A percentile compares a stretch with the other conserved stretches of the same genome.
phyloP scores from a whole-genome alignment of 108 stramenopile species.

The Skeletonema potamos region DNA sequence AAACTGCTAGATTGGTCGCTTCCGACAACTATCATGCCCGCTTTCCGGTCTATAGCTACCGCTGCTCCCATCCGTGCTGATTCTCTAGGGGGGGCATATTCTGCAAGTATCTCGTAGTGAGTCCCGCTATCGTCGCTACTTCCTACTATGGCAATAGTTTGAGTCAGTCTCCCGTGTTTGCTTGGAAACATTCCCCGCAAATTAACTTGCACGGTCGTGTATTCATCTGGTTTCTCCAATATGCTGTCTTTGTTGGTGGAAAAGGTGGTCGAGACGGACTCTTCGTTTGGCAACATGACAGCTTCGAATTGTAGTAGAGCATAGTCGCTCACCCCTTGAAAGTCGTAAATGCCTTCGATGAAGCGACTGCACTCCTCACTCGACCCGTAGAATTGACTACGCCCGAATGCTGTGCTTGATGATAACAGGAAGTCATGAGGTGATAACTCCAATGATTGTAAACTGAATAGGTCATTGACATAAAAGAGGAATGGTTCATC shows the following conservation, averaged over 20 bases:
- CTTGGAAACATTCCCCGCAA: slow-evolving; percentile 75
- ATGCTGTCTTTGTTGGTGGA: slow-evolving; percentile 64
- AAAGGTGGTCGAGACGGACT: slow-evolving; percentile 17
- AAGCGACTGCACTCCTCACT: slow-evolving; percentile 40
- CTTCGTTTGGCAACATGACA: slow-evolving; percentile 20
- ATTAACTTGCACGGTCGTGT: slow-evolving; percentile 48
- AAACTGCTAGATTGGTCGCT: slow-evolving; percentile 35
- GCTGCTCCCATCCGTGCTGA: slow-evolving; percentile 49
- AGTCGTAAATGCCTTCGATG: slow-evolving; percentile 63
- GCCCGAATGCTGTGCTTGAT: slow-evolving; percentile 35
- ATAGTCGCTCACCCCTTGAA: slow-evolving; percentile 66
- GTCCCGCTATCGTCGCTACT: slow-evolving; percentile 41
- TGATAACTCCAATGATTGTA: slow-evolving; percentile 15
- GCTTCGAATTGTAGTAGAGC: slow-evolving; percentile 34
- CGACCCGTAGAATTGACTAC: slow-evolving; percentile 60
- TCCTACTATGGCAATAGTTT: slow-evolving; percentile 57
- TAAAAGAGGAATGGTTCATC: slow-evolving; percentile 32
- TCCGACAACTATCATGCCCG: slow-evolving; percentile 48
- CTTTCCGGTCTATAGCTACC: slow-evolving; percentile 40
- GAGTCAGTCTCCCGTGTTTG: slow-evolving; percentile 55
- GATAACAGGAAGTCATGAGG: slow-evolving; percentile 24
- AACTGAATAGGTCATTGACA: slow-evolving; percentile 37
- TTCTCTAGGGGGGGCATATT: slow-evolving; percentile 17
- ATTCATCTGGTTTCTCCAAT: slow-evolving; percentile 67
- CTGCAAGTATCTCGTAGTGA: slow-evolving; percentile 34